These are phyloP conservation scores for Phytophthora fragariae DNA, from an alignment of 352 stramenopile species.

Conservation along the genomic window DNA sequence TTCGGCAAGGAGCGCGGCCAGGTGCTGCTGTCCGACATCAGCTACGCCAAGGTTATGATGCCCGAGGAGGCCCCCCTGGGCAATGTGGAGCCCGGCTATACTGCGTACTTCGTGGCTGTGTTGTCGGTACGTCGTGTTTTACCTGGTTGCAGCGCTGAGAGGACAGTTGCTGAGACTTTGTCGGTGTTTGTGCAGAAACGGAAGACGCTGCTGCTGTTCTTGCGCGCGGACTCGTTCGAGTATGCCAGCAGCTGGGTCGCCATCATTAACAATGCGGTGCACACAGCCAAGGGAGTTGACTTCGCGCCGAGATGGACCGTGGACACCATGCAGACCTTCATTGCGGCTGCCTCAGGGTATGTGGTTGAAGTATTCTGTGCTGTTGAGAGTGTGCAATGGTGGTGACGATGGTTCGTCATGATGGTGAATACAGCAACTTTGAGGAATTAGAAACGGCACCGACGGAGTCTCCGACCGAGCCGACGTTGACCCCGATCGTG, in stretches of 20 bases:
- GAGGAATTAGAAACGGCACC: conserved; percentile 35
- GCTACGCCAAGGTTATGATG: conserved; percentile 78
- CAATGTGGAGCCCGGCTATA: conserved; percentile 63
- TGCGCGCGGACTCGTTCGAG: conserved; percentile 78
- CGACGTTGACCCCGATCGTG: conserved; percentile 8
- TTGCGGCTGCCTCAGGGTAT: conserved; percentile 68
- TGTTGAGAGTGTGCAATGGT: neutral
- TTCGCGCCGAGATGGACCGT: conserved; percentile 73
- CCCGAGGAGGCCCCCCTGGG: conserved; percentile 80
- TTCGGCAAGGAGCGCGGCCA: conserved; percentile 88
- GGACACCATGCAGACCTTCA: conserved; percentile 82
- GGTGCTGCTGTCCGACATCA: conserved; percentile 75
- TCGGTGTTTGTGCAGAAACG: conserved; percentile 53
- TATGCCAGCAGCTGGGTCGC: conserved; percentile 79
- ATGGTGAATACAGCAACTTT: conserved; percentile 40
- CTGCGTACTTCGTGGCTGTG: conserved; percentile 74
- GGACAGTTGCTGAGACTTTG: conserved; percentile 6
- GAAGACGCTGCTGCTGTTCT: conserved; percentile 82
- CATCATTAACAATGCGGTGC: conserved; percentile 80
- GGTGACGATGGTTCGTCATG: neutral
- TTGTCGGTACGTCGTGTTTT: conserved; percentile 59
- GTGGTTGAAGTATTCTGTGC: conserved; percentile 10
- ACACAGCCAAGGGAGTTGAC: conserved; percentile 70
- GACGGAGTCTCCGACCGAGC: conserved; percentile 35
- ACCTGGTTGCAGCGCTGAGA: neutral